Evolutionary conservation across 2,329 filamentous ascomycete genomes (phyloP).

Genomic region (Botryotinia narcissicola): DNA sequence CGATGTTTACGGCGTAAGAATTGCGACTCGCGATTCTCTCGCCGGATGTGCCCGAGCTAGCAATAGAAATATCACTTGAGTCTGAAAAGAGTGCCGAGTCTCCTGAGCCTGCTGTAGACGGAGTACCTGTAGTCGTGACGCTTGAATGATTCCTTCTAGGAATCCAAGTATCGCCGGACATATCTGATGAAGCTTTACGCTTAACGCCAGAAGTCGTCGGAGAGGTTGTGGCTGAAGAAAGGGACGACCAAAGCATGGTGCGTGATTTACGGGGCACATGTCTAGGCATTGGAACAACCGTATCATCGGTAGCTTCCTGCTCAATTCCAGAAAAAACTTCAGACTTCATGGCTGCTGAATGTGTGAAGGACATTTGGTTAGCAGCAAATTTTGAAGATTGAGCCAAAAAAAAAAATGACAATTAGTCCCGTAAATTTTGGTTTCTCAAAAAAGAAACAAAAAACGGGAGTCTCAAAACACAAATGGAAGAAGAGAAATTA

Average conservation of each 20-base stretch:
- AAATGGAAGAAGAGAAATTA: not conserved
- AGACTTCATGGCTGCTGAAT: not conserved
- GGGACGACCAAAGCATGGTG: not conserved
- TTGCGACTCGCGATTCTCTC: not conserved
- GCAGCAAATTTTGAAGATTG: too few species aligned
- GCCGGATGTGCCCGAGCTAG: not conserved
- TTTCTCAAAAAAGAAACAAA: too few species aligned
- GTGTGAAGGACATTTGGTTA: not conserved
- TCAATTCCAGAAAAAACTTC: not conserved
- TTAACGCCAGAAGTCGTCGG: not conserved
- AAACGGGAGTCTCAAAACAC: not conserved
- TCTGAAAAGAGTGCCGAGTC: not conserved
- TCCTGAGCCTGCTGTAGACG: not conserved
- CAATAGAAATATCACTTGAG: not conserved
- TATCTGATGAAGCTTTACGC: not conserved
- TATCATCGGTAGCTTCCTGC: not conserved
- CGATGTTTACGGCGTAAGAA: not conserved
- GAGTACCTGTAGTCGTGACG: not conserved
- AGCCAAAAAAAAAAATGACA: too few species aligned
- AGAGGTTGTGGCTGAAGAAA: not conserved
- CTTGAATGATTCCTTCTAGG: not conserved
- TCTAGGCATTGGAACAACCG: not conserved
- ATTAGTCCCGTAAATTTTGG: too few species aligned
- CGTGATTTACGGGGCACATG: not conserved
- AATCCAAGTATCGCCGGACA: not conserved